Evolutionary conservation across 2,329 filamentous ascomycete genomes (phyloP), one percentile per base, ranked within the genome.

Genomic region (Colletotrichum musicola): DNA sequence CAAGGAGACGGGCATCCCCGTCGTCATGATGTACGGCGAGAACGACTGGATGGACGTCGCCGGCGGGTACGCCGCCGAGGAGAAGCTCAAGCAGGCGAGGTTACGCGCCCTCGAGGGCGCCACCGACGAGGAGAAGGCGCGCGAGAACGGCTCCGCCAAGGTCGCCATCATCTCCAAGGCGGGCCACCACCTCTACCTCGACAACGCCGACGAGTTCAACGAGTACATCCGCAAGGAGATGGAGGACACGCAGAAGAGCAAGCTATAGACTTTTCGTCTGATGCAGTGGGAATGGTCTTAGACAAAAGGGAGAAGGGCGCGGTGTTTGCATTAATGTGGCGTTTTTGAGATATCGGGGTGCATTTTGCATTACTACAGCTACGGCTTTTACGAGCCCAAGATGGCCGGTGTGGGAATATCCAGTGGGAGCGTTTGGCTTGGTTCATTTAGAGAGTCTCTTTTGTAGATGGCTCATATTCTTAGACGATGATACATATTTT

Each of bases 31-130:
- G 92, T 99, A 99, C 77, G 96, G 96, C 71, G 95, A 98, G 75
- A 91, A 96, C 76, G 96, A 99, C 83, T 99, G 96, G 96, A 99
- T 99, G 96, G 96, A 99, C 73, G 90, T 96, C 9, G 89, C 90
- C 0, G 96, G 95, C 30, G 96, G 96, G 0, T 89, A 90, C 54
- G 94, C 92, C 0, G 90, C 95, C 0, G 89, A 92, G 75, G 89
- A 95, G 80, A 94, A 92, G 78, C 86, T 98, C 13, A 90, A 93
- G 69, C 85, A 90, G 66, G 89, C 91, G 71, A 88, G 87, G 71
- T 80, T 81, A 27, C 87, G 88, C 57, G 84, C 87, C 0, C 81
- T 97, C 4, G 80, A 85, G 13, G 79, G 86, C 22, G 92, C 87
- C 22, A 91, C 87, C 0, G 83, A 86, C 1, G 91, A 94, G 65